phyloP scores from a whole-genome alignment of 345 rosid species.

The Eucalyptus cladocalyx region DNA sequence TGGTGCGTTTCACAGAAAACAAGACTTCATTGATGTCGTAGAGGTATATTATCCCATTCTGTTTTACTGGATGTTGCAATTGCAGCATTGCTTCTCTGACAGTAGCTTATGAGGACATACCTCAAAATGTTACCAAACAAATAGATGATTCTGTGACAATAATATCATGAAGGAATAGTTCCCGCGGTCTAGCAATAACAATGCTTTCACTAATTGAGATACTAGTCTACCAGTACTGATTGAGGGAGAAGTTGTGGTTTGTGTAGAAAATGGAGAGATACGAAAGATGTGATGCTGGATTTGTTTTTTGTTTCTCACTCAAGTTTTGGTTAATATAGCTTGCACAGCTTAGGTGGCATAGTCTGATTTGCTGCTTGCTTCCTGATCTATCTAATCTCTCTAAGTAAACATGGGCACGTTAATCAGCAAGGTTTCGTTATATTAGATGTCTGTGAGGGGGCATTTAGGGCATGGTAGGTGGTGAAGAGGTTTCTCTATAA shows the following conservation, averaged over 20 bases:
- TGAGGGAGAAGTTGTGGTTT: background rate
- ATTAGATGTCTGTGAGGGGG: background rate
- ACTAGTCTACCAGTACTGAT: background rate
- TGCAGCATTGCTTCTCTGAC: background rate
- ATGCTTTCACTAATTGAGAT: background rate
- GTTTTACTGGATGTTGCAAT: background rate
- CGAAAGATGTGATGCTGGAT: background rate
- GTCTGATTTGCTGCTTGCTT: background rate
- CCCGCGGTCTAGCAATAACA: background rate
- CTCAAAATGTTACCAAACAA: background rate
- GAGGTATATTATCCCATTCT: slow-evolving; percentile 35
- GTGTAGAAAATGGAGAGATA: background rate
- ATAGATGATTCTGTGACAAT: background rate
- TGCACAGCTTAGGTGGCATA: background rate
- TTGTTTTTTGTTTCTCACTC: background rate
- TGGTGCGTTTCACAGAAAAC: slow-evolving; percentile 70
- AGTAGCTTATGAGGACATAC: background rate
- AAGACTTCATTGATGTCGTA: slow-evolving; percentile 85
- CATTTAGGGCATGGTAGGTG: background rate
- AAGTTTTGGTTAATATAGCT: background rate
- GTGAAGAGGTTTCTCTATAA: background rate
- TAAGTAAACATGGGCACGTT: background rate
- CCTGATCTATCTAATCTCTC: background rate
- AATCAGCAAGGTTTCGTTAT: background rate
- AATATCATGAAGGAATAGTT: background rate